Conservation (phyloP, 2,329 filamentous ascomycete species). For the Pleurostoma richardsiae region DNA sequence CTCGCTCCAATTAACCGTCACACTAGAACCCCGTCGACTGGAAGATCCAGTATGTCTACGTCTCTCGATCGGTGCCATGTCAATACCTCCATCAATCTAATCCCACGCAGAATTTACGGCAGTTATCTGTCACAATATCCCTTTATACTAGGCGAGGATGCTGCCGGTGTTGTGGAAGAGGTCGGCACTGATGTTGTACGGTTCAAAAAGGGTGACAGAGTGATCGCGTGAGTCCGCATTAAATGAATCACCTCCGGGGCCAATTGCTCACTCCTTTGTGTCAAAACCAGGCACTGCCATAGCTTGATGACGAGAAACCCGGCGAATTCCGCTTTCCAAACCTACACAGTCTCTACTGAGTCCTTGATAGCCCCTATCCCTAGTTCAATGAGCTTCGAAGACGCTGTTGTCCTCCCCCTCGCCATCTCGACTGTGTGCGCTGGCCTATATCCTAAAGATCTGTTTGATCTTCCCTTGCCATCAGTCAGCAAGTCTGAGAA, state of each 20-base stretch:
- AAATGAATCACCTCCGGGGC: neutral
- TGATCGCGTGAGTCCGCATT: slow-evolving; percentile 3
- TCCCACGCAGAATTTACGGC: too few species aligned
- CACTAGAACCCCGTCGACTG: too few species aligned
- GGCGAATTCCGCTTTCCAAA: slow-evolving; percentile 9
- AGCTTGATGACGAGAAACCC: slow-evolving; percentile 1
- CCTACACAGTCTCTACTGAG: slow-evolving; percentile 2
- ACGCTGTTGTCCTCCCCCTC: slow-evolving; percentile 4
- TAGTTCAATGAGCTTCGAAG: slow-evolving; percentile 1
- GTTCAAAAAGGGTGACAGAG: slow-evolving; percentile 16
- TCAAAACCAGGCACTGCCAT: slow-evolving; percentile 3
- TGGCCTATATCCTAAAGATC: too few species aligned
- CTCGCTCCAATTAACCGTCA: too few species aligned
- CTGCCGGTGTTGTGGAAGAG: slow-evolving; percentile 12
- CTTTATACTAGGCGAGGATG: slow-evolving; percentile 13
- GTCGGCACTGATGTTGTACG: slow-evolving; percentile 10
- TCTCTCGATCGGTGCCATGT: too few species aligned
- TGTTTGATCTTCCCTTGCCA: neutral
- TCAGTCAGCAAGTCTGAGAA: too few species aligned
- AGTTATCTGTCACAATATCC: slow-evolving; percentile 2
- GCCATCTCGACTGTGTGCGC: neutral
- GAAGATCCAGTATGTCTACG: too few species aligned
- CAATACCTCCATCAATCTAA: too few species aligned
- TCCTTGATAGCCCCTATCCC: slow-evolving; percentile 1
- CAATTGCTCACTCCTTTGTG: neutral